Evolutionary conservation across 306 rosid species (phyloP), one percentile per base, ranked within the genome.

Genomic region (Cicer pinnatifidum): DNA sequence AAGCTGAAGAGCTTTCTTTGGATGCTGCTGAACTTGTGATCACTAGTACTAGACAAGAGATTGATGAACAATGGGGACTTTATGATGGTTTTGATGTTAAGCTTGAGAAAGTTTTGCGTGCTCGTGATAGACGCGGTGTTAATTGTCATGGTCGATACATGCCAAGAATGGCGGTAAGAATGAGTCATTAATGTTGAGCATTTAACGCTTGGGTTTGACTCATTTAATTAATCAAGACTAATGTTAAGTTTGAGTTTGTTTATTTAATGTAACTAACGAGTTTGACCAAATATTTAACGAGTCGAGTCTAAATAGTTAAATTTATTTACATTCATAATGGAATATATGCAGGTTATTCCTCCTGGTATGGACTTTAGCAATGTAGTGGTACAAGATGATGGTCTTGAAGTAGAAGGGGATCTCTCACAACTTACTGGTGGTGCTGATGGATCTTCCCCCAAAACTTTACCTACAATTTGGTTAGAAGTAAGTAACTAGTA

Each of bases 351-450:
- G 98, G 98, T 92, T 76, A 92, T 92, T 75, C 91, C 98, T 35
- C 98, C 98, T 3, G 98, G 96, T 59, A 92, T 92, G 96, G 98
- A 92, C 80, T 90, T 92, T 61, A 88, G 96, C 89, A 90, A 75
- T 80, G 98, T 92, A 8, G 82, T 82, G 85, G 82, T 20, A 57
- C 92, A 84, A 59, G 96, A 90, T 75, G 96, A 90, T 63, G 69
- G 86, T 15, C 84, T 83, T 13, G 98, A 92, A 20, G 70, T 43
- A 43, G 98, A 92, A 44, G 92, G 86, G 16, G 97, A 90, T 40
- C 79, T 87, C 45, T 51, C 82, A 56, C 96, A 84, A 51, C 85
- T 88, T 58, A 73, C 75, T 52, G 54, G 81, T 65, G 82, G 78
- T 51, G 86, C 8, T 6, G 83, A 80, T 50, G 83, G 88, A 16